These are phyloP conservation scores for Allantophomopsis lycopodina DNA, from an alignment of 2,329 filamentous ascomycete species.

Conservation along the genomic window DNA sequence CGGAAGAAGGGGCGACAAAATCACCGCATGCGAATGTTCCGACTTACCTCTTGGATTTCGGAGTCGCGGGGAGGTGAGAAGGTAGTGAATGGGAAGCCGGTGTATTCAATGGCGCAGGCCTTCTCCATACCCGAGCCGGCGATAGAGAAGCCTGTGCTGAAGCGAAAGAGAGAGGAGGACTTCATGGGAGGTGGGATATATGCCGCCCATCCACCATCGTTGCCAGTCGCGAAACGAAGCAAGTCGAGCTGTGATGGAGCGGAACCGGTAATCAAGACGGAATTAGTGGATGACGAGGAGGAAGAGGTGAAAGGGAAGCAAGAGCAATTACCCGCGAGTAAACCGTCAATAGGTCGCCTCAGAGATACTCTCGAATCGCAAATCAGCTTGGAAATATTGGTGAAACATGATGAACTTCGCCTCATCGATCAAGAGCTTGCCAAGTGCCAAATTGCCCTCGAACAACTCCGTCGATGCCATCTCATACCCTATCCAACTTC, in stretches of 20 bases:
- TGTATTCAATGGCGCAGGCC: conserved; percentile 22
- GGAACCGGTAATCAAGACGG: too few relatives aligned
- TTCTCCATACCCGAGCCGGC: conserved; percentile 5
- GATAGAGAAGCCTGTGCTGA: conserved; percentile 9
- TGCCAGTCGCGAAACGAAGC: too few relatives aligned
- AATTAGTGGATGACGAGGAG: too few relatives aligned
- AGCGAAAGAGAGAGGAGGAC: conserved; percentile 13
- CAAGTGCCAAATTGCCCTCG: conserved; percentile 85
- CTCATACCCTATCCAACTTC: conserved; percentile 79
- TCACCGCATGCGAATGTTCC: conserved; percentile 40
- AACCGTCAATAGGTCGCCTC: conserved; percentile 12
- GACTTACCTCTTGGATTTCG: conserved; percentile 37
- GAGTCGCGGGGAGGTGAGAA: conserved; percentile 43
- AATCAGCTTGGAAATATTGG: conserved; percentile 78
- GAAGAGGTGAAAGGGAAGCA: too few relatives aligned
- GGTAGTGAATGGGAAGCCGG: conserved; percentile 26
- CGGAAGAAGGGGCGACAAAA: too few relatives aligned
- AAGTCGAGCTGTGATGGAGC: too few relatives aligned
- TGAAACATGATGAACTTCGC: conserved; percentile 89
- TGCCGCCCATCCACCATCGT: conserved; percentile 1
- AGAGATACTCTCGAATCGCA: conserved; percentile 55
- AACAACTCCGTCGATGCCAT: conserved; percentile 85
- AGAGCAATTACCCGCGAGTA: too few relatives aligned
- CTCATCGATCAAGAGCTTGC: conserved; percentile 92
- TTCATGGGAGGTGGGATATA: conserved; percentile 1